These are phyloP conservation scores for Selenicereus undatus DNA, from an alignment of 148 eudicot species.

Conservation along the genomic window DNA sequence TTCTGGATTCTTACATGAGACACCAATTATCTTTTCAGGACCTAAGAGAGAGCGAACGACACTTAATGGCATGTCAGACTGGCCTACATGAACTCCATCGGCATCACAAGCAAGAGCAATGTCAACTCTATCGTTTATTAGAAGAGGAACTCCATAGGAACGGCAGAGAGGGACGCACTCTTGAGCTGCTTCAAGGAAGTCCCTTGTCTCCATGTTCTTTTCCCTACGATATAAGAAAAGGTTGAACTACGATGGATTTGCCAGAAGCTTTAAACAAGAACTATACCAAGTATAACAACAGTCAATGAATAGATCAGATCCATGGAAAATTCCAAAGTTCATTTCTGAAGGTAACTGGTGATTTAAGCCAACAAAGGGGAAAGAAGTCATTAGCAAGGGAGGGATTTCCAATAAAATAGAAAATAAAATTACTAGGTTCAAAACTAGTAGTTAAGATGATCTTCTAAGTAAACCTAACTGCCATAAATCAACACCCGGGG, in stretches of 20 bases:
- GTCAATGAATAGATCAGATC: background rate
- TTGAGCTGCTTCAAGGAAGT: slow-evolving; percentile 72
- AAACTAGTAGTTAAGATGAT: background rate
- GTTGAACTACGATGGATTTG: background rate
- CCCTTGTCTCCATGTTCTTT: slow-evolving; percentile 63
- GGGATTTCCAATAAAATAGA: background rate
- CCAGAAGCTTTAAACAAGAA: background rate
- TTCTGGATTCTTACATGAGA: slow-evolving; percentile 78
- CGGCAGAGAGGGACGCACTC: slow-evolving; percentile 65
- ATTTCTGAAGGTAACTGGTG: background rate
- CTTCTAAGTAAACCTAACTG: background rate
- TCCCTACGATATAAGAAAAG: slow-evolving; percentile 43
- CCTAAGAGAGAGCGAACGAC: slow-evolving; percentile 68
- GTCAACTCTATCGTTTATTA: slow-evolving; percentile 80
- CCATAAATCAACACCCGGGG: no score
- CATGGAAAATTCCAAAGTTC: background rate
- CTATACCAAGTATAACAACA: background rate
- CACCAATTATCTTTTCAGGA: slow-evolving; percentile 75
- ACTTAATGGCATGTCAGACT: slow-evolving; percentile 73
- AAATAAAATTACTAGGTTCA: background rate
- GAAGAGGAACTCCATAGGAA: slow-evolving; percentile 44
- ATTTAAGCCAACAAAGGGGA: background rate
- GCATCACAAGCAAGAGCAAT: slow-evolving; percentile 83
- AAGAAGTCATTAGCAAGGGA: background rate
- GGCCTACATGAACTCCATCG: slow-evolving; percentile 85